Base-by-base conservation (phyloP, 805 yeast species). In the Candida chilensis region DNA sequence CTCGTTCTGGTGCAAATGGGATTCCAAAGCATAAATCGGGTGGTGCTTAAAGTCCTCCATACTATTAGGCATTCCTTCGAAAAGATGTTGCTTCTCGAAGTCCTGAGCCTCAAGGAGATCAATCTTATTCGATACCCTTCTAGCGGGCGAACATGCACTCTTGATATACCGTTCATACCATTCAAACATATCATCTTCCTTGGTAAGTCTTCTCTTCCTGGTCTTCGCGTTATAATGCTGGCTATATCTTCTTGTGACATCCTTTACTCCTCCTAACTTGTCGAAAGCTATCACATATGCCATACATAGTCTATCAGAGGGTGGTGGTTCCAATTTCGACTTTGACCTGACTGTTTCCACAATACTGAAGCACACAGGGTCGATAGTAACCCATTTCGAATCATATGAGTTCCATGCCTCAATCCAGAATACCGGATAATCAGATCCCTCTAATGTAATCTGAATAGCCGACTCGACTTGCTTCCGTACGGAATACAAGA, bases 371-470 rank as follows among this genome's bases (percentile, higher is more conserved):
- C 78, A 77, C 0, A 78, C 58, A 0, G 96, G 92, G 44, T 92
- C 98, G 2, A 87, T 64, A 2, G 94, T 73, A n/a, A 87, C 67
- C 94, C 96, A 90, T 29, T 65, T 71, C 35, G 74, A 67, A 4
- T 74, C 55, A 34, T 67, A 72, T 30, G 69, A 68, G 48, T 90
- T 88, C 95, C 95, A 90, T 0, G 83, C 95, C 49, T 92, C 98
- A 15, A 77, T 77, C 98, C 98, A 92, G 46, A 79, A 87, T 0
- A 87, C 66, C 0, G 96, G 96, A 44, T 61, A 79, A n/a, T n/a
- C n/a, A n/a, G n/a, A n/a, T n/a, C n/a, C 46, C 7, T 40, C 45
- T 27, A 52, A 48, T 8, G 12, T 10, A 8, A 12, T 16, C 11
- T 34, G 18, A 24, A 30, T 33, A 27, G 16, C 29, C 4, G 19